These are phyloP conservation scores for Chrysoporthe cubensis DNA, from an alignment of 2,329 filamentous ascomycete species.

Conservation along the genomic window DNA sequence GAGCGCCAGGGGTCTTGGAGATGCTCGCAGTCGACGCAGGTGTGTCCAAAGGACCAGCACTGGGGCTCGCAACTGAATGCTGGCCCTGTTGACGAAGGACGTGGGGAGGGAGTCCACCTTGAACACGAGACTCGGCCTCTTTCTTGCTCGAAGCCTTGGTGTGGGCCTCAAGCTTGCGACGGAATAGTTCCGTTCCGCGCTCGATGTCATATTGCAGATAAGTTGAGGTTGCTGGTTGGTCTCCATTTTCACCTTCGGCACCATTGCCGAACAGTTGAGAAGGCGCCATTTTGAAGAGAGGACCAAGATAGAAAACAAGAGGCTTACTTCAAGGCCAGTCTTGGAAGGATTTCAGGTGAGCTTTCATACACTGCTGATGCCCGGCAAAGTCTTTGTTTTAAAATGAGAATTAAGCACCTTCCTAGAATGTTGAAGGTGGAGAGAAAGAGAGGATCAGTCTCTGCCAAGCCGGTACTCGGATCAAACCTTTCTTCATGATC, in stretches of 20 bases:
- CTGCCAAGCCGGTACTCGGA: background rate
- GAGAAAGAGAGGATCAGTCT: background rate
- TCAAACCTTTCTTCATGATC: background rate
- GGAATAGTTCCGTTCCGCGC: background rate
- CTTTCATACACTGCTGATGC: background rate
- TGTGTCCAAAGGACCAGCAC: background rate
- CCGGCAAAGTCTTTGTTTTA: background rate
- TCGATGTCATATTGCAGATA: background rate
- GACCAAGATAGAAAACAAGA: background rate
- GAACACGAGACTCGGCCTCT: background rate
- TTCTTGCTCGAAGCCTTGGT: background rate
- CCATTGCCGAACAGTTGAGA: background rate
- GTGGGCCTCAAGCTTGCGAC: background rate
- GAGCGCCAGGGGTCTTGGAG: background rate
- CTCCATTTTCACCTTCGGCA: background rate
- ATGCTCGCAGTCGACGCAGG: background rate
- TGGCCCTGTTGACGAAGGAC: background rate
- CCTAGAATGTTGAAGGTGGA: background rate
- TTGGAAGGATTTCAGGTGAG: background rate
- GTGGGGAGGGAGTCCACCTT: constrained; percentile 7
- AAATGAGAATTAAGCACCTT: background rate
- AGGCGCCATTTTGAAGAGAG: background rate
- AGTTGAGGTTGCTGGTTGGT: background rate
- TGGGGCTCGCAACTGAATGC: background rate
- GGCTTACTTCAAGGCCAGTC: background rate